phyloP scores from a whole-genome alignment of 331 rosid genomes.

The Malus hybrid region DNA sequence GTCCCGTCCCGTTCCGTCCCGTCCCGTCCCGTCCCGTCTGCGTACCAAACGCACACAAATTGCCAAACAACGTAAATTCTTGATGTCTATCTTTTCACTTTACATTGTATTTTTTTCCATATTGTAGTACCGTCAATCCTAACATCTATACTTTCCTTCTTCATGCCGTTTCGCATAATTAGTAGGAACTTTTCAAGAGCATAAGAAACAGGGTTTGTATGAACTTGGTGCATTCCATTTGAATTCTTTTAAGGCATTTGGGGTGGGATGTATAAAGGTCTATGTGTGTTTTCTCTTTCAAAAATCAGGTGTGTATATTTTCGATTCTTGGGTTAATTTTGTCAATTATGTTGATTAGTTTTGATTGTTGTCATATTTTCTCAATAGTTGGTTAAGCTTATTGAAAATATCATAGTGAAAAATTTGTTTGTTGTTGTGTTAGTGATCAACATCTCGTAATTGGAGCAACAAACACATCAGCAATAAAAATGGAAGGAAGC shows the following conservation, averaged over 20 bases:
- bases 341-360: neutral
- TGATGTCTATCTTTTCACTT: too few species aligned
- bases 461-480: neutral
- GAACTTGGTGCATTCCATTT: neutral
- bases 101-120: too few species aligned
- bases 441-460: neutral
- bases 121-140: too few species aligned
- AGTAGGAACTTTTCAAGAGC: neutral
- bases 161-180: neutral
- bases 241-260: neutral
- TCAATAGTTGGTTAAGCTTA: too few species aligned
- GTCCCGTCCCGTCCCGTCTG: too few species aligned
- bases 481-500: neutral
- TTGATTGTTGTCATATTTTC: too few species aligned
- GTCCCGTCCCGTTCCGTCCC: too few species aligned
- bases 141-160: too few species aligned
- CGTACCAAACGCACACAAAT: too few species aligned
- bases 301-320: neutral
- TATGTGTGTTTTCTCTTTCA: neutral
- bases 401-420: neutral
- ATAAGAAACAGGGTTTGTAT: neutral
- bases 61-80: too few species aligned
- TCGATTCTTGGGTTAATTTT: neutral
- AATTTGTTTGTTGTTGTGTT: neutral
- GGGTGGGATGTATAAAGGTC: neutral